Percentiles rank a stretch among this genome's conserved stretches.
These are phyloP conservation scores for Scheffersomyces cryptocercus DNA, from an alignment of 1,139 yeast genomes.

Conservation along the genomic window DNA sequence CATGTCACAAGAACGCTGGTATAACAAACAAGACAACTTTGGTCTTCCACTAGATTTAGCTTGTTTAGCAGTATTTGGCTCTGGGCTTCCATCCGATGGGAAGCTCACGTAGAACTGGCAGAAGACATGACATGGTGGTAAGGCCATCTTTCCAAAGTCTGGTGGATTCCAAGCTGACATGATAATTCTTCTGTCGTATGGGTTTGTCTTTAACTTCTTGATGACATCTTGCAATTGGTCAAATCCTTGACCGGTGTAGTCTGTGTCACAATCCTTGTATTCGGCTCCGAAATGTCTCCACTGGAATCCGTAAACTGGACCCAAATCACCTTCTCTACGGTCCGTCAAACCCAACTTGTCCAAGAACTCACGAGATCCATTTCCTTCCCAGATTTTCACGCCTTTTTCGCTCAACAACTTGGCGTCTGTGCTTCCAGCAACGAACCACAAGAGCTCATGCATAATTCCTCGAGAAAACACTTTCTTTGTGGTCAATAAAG, in stretches of 20 bases:
- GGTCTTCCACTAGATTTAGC: slow-evolving; percentile 42
- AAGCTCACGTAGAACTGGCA: slow-evolving; percentile 91
- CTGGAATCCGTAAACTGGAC: slow-evolving; percentile 98
- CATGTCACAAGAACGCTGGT: slow-evolving; percentile 99
- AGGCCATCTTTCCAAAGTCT: slow-evolving; percentile 89
- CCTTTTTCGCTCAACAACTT: slow-evolving; percentile 75
- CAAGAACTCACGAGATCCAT: slow-evolving; percentile 91
- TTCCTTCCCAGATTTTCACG: slow-evolving; percentile 97
- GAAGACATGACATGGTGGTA: slow-evolving; percentile 97
- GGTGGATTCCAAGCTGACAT: slow-evolving; percentile 99
- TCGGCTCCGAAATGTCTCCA: slow-evolving; percentile 99
- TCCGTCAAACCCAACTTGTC: slow-evolving; percentile 79
- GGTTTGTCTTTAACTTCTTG: slow-evolving; percentile 77
- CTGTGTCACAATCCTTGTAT: slow-evolving; percentile 80
- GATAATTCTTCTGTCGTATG: slow-evolving; percentile 91
- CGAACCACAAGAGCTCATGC: slow-evolving; percentile 90
- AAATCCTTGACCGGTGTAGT: slow-evolving; percentile 83
- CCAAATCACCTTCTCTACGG: slow-evolving; percentile 91
- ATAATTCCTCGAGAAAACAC: slow-evolving; percentile 89
- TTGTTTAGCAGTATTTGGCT: slow-evolving; percentile 14
- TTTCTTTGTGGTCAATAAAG: slow-evolving; percentile 87
- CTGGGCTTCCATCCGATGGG: slow-evolving; percentile 47
- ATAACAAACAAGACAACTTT: slow-evolving; percentile 78
- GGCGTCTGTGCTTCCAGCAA: slow-evolving; percentile 88
- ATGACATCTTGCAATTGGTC: slow-evolving; percentile 87